Conservation (phyloP, 441 rosid species). For the Populus trichocarpa region DNA sequence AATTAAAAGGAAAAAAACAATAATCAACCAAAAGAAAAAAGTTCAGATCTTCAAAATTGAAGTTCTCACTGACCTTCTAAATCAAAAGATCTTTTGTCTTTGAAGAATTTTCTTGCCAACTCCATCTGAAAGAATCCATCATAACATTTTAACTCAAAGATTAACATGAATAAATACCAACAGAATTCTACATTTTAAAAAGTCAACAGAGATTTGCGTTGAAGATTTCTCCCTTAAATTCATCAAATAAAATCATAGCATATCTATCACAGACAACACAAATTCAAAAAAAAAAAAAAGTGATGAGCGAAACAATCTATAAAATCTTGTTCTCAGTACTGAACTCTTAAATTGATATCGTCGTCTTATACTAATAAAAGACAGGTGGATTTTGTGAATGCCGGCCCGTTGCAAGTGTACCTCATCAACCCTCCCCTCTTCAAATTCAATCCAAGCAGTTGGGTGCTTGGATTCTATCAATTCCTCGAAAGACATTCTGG, state of each 20-base stretch:
- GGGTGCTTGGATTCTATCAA: slow-evolving; percentile 78
- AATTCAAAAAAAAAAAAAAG: too few species aligned
- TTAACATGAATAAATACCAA: slow-evolving; percentile 1
- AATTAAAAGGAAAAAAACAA: background rate
- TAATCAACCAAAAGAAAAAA: slow-evolving; percentile 2
- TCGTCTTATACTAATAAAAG: background rate
- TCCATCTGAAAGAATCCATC: slow-evolving; percentile 49
- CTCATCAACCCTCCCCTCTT: slow-evolving; percentile 83
- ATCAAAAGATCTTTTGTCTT: slow-evolving; percentile 77
- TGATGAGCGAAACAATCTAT: too few species aligned
- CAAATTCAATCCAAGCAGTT: slow-evolving; percentile 83
- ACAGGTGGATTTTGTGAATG: background rate
- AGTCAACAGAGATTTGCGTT: background rate
- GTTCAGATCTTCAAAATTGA: slow-evolving; percentile 6
- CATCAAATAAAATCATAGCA: background rate
- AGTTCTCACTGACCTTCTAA: slow-evolving; percentile 58
- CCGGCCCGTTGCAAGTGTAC: slow-evolving; percentile 23
- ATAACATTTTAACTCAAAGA: slow-evolving; percentile 3
- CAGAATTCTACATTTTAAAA: background rate
- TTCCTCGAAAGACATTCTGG: slow-evolving; percentile 76
- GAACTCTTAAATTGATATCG: background rate
- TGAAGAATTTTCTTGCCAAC: slow-evolving; percentile 64
- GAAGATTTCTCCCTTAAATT: background rate
- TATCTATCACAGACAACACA: background rate
- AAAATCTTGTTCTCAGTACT: background rate